phyloP scores from a whole-genome alignment of 805 yeast genomes.

The Candida pseudofarinosa region DNA sequence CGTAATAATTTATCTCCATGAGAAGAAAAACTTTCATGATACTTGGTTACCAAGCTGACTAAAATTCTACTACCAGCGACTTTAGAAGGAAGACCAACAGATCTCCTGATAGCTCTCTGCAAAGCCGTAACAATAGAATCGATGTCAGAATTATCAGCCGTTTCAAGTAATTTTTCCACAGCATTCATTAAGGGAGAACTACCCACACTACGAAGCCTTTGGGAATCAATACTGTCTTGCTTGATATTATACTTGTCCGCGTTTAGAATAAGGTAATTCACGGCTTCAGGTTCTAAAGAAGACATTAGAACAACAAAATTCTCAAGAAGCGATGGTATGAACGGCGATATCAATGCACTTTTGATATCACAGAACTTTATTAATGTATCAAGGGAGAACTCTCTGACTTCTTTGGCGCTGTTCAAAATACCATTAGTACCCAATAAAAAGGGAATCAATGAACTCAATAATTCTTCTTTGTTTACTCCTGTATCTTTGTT shows the following conservation, averaged over 20 bases:
- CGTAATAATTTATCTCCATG: slow-evolving; percentile 63
- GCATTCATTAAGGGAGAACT: slow-evolving; percentile 88
- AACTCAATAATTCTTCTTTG: slow-evolving; percentile 41
- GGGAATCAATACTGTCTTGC: slow-evolving; percentile 69
- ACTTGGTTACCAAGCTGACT: slow-evolving; percentile 58
- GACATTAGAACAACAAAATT: slow-evolving; percentile 74
- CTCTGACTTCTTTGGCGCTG: slow-evolving; percentile 80
- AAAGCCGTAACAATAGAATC: slow-evolving; percentile 47
- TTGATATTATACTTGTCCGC: slow-evolving; percentile 83
- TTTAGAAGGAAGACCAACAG: slow-evolving; percentile 90
- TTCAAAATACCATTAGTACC: slow-evolving; percentile 77
- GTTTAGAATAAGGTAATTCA: slow-evolving; percentile 80
- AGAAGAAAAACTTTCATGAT: slow-evolving; percentile 39
- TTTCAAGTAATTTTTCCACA: slow-evolving; percentile 63
- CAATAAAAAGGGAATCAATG: slow-evolving; percentile 71
- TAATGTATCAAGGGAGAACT: slow-evolving; percentile 72
- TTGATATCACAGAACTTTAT: slow-evolving; percentile 64
- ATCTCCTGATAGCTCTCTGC: slow-evolving; percentile 53
- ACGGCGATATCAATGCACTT: slow-evolving; percentile 58
- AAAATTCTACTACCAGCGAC: slow-evolving; percentile 77
- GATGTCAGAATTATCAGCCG: slow-evolving; percentile 48
- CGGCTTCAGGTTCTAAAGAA: slow-evolving; percentile 84
- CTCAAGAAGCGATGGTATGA: slow-evolving; percentile 62
- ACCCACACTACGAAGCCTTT: slow-evolving; percentile 67
- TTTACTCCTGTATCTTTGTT: slow-evolving; percentile 41